phyloP scores from a whole-genome alignment of 352 stramenopile genomes.

The Phytopythium kandeliae region DNA sequence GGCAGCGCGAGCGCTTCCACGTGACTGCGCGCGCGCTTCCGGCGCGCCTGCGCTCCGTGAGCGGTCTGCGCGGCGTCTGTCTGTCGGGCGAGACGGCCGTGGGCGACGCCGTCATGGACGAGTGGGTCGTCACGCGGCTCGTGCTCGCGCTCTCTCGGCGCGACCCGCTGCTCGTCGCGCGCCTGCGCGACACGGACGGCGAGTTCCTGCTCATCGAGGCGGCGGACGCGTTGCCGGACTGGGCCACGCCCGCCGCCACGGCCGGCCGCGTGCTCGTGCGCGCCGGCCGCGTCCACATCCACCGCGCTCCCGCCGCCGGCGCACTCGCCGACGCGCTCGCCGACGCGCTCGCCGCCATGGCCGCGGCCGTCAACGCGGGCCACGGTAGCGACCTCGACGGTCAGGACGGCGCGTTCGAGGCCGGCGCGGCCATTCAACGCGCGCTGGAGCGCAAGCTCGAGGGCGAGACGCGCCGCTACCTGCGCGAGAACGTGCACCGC shows the following conservation, averaged over 20 bases:
- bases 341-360: not conserved
- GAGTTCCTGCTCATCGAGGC: conserved; percentile 79
- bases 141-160: conserved; percentile 36
- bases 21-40: conserved; percentile 12
- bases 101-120: conserved; percentile 62
- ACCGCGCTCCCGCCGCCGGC: not conserved
- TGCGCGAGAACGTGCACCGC: conserved; percentile 44
- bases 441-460: conserved; percentile 31
- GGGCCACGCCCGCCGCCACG: conserved; percentile 55
- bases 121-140: conserved; percentile 54
- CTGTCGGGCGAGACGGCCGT: conserved; percentile 31
- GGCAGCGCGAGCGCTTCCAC: conserved; percentile 51
- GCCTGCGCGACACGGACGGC: conserved; percentile 47
- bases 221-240: conserved; percentile 57
- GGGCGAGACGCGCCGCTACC: conserved; percentile 25
- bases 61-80: conserved; percentile 19
- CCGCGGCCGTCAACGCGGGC: no score
- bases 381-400: no score
- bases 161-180: conserved; percentile 26
- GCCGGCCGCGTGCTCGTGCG: conserved; percentile 41
- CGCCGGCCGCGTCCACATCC: conserved; percentile 21
- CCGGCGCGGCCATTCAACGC: conserved; percentile 30
- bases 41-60: not conserved
- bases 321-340: conserved; percentile 2
- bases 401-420: conserved; percentile 4